These are phyloP conservation scores for Cordyceps pruinosa DNA, from an alignment of 2,329 filamentous ascomycete genomes.

Conservation along the genomic window DNA sequence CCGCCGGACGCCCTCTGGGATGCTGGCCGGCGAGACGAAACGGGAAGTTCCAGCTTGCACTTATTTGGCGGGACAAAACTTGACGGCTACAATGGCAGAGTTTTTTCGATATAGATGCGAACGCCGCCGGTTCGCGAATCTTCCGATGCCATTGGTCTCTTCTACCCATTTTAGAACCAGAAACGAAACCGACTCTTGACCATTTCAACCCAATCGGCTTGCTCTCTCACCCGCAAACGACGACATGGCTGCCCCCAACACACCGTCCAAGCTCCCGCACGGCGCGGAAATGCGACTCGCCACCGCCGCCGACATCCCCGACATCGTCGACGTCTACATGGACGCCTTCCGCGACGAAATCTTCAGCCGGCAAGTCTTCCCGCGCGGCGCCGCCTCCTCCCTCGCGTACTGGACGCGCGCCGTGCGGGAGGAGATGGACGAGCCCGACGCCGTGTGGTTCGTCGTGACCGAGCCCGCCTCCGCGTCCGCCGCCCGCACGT, in stretches of 20 bases:
- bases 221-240: too few species aligned
- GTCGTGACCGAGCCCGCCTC: slow-evolving; percentile 35
- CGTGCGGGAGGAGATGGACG: slow-evolving; percentile 32
- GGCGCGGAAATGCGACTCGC: slow-evolving; percentile 29
- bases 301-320: slow-evolving; percentile 31
- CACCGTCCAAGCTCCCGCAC: neutral
- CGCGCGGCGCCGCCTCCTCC: slow-evolving; percentile 19
- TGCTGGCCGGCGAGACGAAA: slow-evolving; percentile 6
- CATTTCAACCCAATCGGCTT: too few species aligned
- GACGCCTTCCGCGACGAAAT: slow-evolving; percentile 35
- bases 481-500: slow-evolving; percentile 20
- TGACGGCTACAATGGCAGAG: neutral
- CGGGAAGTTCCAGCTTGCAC: neutral
- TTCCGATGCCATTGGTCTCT: too few species aligned
- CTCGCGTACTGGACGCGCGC: slow-evolving; percentile 29
- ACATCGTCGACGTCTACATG: slow-evolving; percentile 37
- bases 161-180: too few species aligned
- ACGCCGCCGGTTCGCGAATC: too few species aligned
- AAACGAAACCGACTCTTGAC: too few species aligned
- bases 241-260: neutral
- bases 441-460: slow-evolving; percentile 32
- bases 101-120: neutral
- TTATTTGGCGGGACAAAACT: neutral
- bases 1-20: neutral
- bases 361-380: slow-evolving; percentile 33